phyloP scores from a whole-genome alignment of 495 filamentous ascomycete genomes.

The Aspergillus saccharolyticus region DNA sequence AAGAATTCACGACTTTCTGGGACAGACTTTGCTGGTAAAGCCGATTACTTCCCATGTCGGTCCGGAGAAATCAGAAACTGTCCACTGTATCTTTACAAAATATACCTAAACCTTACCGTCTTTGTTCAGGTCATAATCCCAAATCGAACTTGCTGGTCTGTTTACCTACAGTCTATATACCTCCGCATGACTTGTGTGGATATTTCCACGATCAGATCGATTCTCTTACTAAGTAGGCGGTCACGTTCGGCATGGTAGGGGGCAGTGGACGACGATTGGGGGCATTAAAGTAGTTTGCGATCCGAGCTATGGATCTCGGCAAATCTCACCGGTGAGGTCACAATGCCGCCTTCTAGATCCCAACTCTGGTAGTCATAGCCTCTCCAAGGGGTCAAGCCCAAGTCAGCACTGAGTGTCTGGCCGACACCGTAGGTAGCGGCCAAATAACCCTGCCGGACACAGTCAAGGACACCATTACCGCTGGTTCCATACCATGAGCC shows the following conservation, averaged over 20 bases:
- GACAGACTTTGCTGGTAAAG: neutral
- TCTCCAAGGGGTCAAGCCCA: constrained; percentile 18
- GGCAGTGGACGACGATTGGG: neutral
- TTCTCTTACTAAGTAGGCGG: neutral
- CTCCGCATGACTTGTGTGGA: neutral
- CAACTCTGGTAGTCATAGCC: constrained; percentile 18
- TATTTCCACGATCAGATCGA: neutral
- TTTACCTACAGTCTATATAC: neutral
- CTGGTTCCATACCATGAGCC: constrained; percentile 64
- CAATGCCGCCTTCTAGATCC: constrained; percentile 36
- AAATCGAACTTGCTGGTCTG: neutral
- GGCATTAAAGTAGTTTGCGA: constrained; percentile 5
- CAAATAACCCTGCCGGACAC: constrained; percentile 45
- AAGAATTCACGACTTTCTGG: neutral
- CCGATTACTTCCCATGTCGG: neutral
- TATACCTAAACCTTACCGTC: neutral
- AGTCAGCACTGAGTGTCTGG: constrained; percentile 24
- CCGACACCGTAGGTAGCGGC: constrained; percentile 33
- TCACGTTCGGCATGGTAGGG: neutral
- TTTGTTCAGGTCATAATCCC: neutral
- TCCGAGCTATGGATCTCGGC: constrained; percentile 7
- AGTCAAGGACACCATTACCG: constrained; percentile 61
- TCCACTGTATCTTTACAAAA: neutral
- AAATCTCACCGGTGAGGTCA: constrained; percentile 25
- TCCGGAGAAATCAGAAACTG: neutral